These are phyloP conservation scores for Neurospora cerealis DNA, from an alignment of 495 filamentous ascomycete species.

Conservation along the genomic window DNA sequence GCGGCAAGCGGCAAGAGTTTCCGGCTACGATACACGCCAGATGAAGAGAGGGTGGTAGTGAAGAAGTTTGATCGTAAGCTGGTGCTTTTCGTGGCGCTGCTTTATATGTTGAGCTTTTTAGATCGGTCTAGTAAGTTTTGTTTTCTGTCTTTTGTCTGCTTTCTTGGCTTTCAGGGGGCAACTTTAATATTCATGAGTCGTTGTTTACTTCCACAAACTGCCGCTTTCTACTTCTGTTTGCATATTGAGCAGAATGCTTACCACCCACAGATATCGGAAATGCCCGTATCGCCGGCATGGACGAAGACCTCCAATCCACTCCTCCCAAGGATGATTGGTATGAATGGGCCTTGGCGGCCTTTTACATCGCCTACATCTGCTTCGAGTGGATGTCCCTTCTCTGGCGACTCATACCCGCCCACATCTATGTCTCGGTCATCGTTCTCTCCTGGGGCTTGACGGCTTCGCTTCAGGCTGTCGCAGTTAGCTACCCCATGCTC, in stretches of 20 bases:
- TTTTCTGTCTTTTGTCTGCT: neutral
- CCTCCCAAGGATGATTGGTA: conserved; percentile 61
- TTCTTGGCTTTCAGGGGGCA: neutral
- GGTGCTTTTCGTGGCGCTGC: conserved; percentile 67
- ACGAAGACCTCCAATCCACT: conserved; percentile 50
- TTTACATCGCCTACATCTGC: conserved; percentile 57
- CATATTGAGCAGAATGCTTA: neutral
- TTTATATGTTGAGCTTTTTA: conserved; percentile 76
- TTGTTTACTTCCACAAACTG: neutral
- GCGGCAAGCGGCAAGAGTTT: neutral
- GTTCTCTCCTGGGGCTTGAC: conserved; percentile 58
- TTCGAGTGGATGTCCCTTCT: conserved; percentile 70
- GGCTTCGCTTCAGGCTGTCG: conserved; percentile 62
- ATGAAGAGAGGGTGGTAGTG: conserved; percentile 65
- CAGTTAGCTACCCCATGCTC: conserved; percentile 59
- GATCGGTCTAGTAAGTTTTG: conserved; percentile 59
- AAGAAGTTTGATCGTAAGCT: conserved; percentile 64
- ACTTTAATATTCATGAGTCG: no score
- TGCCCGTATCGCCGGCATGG: conserved; percentile 64
- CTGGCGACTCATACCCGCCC: conserved; percentile 58
- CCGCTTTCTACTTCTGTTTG: neutral
- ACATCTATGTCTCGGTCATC: conserved; percentile 53
- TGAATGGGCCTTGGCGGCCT: conserved; percentile 69
- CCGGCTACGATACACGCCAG: conserved; percentile 46
- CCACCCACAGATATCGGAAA: conserved; percentile 59